Percentiles rank a stretch among this genome's conserved stretches.
Evolutionary conservation across 768 basidiomycete genomes (phyloP).

Genomic region (Mycena indigotica): DNA sequence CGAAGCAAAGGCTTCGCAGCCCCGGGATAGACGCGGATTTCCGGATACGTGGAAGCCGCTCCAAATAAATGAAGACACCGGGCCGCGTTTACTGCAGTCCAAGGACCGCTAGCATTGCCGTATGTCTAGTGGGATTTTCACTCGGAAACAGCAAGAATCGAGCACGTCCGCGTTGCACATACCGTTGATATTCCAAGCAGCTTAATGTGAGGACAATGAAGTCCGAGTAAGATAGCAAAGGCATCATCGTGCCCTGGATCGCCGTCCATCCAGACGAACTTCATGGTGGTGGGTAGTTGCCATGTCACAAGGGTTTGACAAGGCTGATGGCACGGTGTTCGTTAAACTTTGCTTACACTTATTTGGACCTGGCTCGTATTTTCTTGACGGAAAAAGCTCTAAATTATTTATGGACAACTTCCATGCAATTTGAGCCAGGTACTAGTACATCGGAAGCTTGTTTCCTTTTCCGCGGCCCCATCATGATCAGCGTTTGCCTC

Average conservation of each 20-base stretch:
- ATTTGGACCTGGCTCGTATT: too few species aligned
- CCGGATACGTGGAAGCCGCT: slow-evolving; percentile 41
- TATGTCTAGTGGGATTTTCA: slow-evolving; percentile 60
- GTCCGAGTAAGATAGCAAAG: slow-evolving; percentile 75
- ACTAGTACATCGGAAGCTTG: too few species aligned
- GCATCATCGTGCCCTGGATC: slow-evolving; percentile 90
- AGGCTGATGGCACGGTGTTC: too few species aligned
- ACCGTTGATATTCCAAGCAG: slow-evolving; percentile 90
- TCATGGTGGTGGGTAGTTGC: too few species aligned
- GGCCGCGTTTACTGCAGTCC: slow-evolving; percentile 73
- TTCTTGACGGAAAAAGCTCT: too few species aligned
- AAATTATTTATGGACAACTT: too few species aligned
- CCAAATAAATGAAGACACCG: slow-evolving; percentile 76
- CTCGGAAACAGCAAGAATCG: not conserved
- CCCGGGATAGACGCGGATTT: slow-evolving; percentile 68
- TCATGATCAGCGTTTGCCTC: too few species aligned
- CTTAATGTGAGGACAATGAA: slow-evolving; percentile 63
- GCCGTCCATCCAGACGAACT: slow-evolving; percentile 60
- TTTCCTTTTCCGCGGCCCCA: too few species aligned
- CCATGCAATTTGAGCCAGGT: too few species aligned
- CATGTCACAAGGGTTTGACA: too few species aligned
- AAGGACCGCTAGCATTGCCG: slow-evolving; percentile 69
- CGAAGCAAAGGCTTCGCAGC: slow-evolving; percentile 70
- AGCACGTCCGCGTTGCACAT: slow-evolving; percentile 26
- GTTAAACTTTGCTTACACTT: too few species aligned